Conservation (phyloP, 2,329 filamentous ascomycete genomes). For the Purpureocillium lavendulum region DNA sequence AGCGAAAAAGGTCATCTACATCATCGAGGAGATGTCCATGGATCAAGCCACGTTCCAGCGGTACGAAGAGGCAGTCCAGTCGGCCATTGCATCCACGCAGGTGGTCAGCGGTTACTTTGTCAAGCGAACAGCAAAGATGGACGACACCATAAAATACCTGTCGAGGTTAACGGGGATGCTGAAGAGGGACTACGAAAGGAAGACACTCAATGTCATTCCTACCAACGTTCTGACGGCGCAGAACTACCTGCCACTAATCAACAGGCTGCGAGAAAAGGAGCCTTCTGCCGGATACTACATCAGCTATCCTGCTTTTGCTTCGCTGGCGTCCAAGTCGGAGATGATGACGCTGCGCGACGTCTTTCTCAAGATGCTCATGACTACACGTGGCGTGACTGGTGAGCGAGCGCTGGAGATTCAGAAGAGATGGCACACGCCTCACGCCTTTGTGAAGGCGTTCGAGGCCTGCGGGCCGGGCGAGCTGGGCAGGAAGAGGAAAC, state of each 20-base stretch:
- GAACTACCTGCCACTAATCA: constrained; percentile 58
- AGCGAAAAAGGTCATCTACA: constrained; percentile 68
- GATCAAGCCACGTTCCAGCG: constrained; percentile 42
- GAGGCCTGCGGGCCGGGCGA: constrained; percentile 42
- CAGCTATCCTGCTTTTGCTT: constrained; percentile 63
- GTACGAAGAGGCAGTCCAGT: constrained; percentile 60
- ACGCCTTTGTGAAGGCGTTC: constrained; percentile 63
- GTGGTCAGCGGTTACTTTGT: constrained; percentile 74
- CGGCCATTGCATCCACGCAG: constrained; percentile 68
- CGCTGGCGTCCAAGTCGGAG: constrained; percentile 67
- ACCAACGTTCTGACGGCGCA: constrained; percentile 52
- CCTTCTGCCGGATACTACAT: constrained; percentile 48
- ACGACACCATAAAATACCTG: constrained; percentile 71
- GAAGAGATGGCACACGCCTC: constrained; percentile 66
- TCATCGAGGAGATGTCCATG: constrained; percentile 66
- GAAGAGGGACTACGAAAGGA: constrained; percentile 53
- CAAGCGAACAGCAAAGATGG: constrained; percentile 66
- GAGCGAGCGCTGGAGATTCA: constrained; percentile 77
- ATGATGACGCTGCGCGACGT: constrained; percentile 65
- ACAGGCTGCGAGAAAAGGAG: constrained; percentile 46
- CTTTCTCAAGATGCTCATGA: constrained; percentile 82
- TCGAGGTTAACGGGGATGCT: constrained; percentile 63
- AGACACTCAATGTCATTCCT: constrained; percentile 55
- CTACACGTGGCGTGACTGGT: constrained; percentile 63
- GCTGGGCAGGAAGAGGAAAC: constrained; percentile 45